Percentiles rank a stretch among this genome's conserved stretches.
Conservation (phyloP, 306 rosid species). For the Vicia faba region DNA sequence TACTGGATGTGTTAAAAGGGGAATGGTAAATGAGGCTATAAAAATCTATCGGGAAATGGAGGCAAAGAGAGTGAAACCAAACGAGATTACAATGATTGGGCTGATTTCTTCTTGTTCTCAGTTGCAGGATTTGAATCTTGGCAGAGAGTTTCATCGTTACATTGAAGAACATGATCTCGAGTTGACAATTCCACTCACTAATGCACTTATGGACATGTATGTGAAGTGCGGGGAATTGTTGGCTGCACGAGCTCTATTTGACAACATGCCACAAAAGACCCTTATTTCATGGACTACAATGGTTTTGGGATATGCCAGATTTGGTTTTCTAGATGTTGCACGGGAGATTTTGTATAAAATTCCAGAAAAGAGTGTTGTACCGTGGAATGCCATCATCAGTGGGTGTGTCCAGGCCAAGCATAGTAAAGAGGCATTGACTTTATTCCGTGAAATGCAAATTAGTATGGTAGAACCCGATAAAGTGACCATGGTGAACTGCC, state of each 20-base stretch:
- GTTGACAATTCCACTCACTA: conserved; percentile 63
- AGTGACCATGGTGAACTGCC: conserved; percentile 65
- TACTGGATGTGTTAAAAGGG: conserved; percentile 68
- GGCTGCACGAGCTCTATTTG: conserved; percentile 56
- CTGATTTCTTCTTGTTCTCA: conserved; percentile 76
- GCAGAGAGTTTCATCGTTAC: conserved; percentile 55
- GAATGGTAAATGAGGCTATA: conserved; percentile 60
- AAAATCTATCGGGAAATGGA: conserved; percentile 56
- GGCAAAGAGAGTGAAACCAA: conserved; percentile 58
- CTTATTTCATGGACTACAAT: conserved; percentile 76
- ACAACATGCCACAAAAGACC: conserved; percentile 60
- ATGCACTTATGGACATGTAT: conserved; percentile 84
- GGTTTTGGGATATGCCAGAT: conserved; percentile 78
- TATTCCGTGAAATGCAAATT: conserved; percentile 84
- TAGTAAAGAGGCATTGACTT: conserved; percentile 70
- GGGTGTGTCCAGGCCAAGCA: conserved; percentile 75
- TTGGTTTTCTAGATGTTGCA: conserved; percentile 62
- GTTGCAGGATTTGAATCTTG: conserved; percentile 60
- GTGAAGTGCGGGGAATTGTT: conserved; percentile 66
- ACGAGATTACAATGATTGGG: conserved; percentile 82
- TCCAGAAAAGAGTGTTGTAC: conserved; percentile 72
- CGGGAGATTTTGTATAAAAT: conserved; percentile 51
- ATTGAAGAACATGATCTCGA: conserved; percentile 47
- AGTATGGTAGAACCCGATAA: conserved; percentile 61
- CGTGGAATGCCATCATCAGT: conserved; percentile 86